Evolutionary conservation across 2,329 filamentous ascomycete species (phyloP).

Genomic region (Pyrenophora tritici-repentis): DNA sequence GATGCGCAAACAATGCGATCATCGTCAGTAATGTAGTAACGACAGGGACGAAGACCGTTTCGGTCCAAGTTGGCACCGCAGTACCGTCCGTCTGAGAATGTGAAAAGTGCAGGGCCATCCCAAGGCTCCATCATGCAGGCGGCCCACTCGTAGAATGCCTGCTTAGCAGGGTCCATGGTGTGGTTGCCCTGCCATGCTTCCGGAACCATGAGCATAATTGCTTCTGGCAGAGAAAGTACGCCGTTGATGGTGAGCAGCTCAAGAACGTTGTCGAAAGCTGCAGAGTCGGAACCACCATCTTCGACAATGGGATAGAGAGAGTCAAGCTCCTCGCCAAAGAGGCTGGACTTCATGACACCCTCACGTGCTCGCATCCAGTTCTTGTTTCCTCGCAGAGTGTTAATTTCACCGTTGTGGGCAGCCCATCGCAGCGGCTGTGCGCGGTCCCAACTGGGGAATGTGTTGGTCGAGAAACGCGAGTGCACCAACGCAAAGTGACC

Average conservation of each 20-base stretch:
- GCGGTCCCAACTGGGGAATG: slow-evolving; percentile 97
- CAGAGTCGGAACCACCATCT: slow-evolving; percentile 94
- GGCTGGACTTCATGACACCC: slow-evolving; percentile 88
- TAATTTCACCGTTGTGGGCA: slow-evolving; percentile 98
- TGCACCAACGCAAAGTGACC: slow-evolving; percentile 96
- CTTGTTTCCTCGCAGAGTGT: slow-evolving; percentile 96
- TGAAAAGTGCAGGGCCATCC: slow-evolving; percentile 96
- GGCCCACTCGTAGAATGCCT: slow-evolving; percentile 98
- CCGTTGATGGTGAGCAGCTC: slow-evolving; percentile 95
- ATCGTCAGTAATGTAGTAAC: slow-evolving; percentile 96
- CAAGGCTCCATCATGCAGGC: slow-evolving; percentile 99
- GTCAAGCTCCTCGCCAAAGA: slow-evolving; percentile 92
- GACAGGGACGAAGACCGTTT: slow-evolving; percentile 92
- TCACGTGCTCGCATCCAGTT: slow-evolving; percentile 99
- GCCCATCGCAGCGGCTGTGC: slow-evolving; percentile 96
- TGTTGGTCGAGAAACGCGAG: slow-evolving; percentile 97
- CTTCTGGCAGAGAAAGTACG: slow-evolving; percentile 90
- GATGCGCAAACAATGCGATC: slow-evolving; percentile 97
- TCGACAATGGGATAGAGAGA: slow-evolving; percentile 91
- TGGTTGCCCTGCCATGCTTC: slow-evolving; percentile 97
- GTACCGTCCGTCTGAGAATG: slow-evolving; percentile 93
- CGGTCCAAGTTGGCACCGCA: slow-evolving; percentile 96
- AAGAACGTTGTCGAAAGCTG: slow-evolving; percentile 95
- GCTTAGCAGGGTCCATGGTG: slow-evolving; percentile 90
- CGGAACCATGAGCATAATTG: slow-evolving; percentile 98